Evolutionary conservation across 306 rosid species (phyloP).

Genomic region (Citrullus mucosospermus): DNA sequence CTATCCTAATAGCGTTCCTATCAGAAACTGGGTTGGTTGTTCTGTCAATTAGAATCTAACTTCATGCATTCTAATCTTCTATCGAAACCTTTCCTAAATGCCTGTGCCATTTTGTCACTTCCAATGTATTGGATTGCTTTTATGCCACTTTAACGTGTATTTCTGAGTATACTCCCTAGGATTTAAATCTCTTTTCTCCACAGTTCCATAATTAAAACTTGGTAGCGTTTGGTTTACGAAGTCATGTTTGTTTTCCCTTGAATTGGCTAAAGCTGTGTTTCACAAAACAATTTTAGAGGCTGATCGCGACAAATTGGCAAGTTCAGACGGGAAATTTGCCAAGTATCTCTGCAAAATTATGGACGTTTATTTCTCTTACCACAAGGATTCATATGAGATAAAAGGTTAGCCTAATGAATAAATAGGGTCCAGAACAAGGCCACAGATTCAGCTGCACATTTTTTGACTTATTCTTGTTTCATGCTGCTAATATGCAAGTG

Average conservation of each 20-base stretch:
- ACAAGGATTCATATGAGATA: conserved; percentile 46
- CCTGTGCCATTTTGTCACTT: not conserved
- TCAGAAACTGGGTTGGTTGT: not conserved
- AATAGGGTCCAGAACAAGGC: not conserved
- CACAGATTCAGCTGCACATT: not conserved
- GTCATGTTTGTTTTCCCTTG: not conserved
- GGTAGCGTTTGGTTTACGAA: not conserved
- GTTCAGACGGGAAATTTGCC: conserved; percentile 62
- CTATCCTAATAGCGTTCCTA: too few relatives aligned
- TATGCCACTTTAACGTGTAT: not conserved
- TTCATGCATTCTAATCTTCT: not conserved
- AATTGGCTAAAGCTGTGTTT: not conserved
- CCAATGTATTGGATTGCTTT: not conserved
- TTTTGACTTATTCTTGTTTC: not conserved
- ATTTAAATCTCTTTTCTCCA: not conserved
- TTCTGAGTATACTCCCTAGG: not conserved
- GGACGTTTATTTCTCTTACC: conserved; percentile 66
- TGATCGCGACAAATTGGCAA: conserved; percentile 60
- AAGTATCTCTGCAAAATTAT: conserved; percentile 63
- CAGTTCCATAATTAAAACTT: not conserved
- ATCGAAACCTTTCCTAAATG: not conserved
- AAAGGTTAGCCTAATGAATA: conserved; percentile 36
- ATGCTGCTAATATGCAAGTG: conserved; percentile 9
- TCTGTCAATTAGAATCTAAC: not conserved
- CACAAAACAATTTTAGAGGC: conserved; percentile 31